Base-by-base conservation (phyloP, 23 red algal species). In the Gracilaria vermiculophylla region DNA sequence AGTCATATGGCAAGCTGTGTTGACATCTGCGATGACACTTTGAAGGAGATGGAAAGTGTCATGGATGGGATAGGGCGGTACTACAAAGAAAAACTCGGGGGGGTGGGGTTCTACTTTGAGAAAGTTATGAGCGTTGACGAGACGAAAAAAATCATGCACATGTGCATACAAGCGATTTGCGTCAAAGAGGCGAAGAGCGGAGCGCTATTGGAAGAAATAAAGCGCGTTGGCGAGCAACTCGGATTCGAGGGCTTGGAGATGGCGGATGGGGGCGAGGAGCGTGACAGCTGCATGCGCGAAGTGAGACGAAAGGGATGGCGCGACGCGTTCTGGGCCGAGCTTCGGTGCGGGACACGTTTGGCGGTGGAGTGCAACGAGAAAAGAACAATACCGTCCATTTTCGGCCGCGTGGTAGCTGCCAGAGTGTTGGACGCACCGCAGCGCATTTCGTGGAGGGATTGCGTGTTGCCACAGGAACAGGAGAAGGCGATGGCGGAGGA, bases 1-100 rank as follows among this genome's bases (percentile, higher is more conserved):
- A 70, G 64, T 41, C 64, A 70, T 70, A 35, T 70, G 33, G 42
- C 64, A 8, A 43, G 64, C 15, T 70, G 64, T 23, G 42, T 43
- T 3, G 64, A 70, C 4, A 43, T 70, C 35, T 23, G 20, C 19
- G 33, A 70, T 42, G 34, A 40, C 11, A 43, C 64, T 15, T 11
- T 40, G 33, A 35, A 70, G 24, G 64, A 70, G 24, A 70, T 70
- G 3, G 64, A 70, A 70, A 13, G n/a, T 1, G 28, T 70, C 35
- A 70, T 70, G 64, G 37, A 70, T 5, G 64, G 64, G 64, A 70
- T 70, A 23, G 64, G 37, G n/a, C 64, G 33, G 24, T 70, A 70
- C 13, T 70, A 70, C 13, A 43, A 42, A 43, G 1, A 70, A 35
- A 70, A 70, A 43, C 33, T 6, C 1, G 20, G n/a, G 9, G 64